Percentiles rank a stretch among this genome's conserved stretches.
These are phyloP conservation scores for Colletotrichum tanaceti DNA, from an alignment of 2,329 filamentous ascomycete species.

Conservation along the genomic window DNA sequence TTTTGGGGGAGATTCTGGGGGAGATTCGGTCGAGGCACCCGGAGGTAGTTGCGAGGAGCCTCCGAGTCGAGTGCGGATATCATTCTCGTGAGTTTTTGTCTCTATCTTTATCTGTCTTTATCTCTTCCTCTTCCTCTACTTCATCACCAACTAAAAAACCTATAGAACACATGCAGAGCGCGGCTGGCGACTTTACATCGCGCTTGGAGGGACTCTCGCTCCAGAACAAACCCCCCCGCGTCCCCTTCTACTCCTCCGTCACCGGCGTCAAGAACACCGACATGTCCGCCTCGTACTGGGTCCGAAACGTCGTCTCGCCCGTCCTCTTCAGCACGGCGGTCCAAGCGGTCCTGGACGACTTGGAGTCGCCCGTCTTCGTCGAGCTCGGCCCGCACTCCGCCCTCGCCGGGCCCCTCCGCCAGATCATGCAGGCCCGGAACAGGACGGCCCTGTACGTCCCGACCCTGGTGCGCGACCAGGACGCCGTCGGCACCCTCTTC, in stretches of 20 bases:
- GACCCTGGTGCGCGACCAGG: conserved; percentile 22
- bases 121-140: fast-evolving
- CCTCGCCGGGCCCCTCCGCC: conserved; percentile 61
- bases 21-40: conserved; percentile 41
- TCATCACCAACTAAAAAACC: not conserved
- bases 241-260: conserved; percentile 37
- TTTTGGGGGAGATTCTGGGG: conserved; percentile 46
- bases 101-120: no score
- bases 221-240: not conserved
- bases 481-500: conserved; percentile 26
- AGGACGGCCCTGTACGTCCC: conserved; percentile 12
- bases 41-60: conserved; percentile 59
- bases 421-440: conserved; percentile 56
- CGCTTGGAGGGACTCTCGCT: conserved; percentile 25
- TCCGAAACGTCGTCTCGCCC: conserved; percentile 54
- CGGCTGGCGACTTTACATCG: conserved; percentile 9
- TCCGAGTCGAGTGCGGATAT: conserved; percentile 64
- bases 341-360: conserved; percentile 20
- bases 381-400: conserved; percentile 64
- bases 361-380: conserved; percentile 49
- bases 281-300: conserved; percentile 56
- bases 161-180: conserved; percentile 34
- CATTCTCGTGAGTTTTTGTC: conserved; percentile 58
- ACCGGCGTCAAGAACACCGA: conserved; percentile 33
- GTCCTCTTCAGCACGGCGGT: conserved; percentile 57